These are phyloP conservation scores for Phialemonium atrogriseum DNA, from an alignment of 2,329 filamentous ascomycete genomes.

Conservation along the genomic window DNA sequence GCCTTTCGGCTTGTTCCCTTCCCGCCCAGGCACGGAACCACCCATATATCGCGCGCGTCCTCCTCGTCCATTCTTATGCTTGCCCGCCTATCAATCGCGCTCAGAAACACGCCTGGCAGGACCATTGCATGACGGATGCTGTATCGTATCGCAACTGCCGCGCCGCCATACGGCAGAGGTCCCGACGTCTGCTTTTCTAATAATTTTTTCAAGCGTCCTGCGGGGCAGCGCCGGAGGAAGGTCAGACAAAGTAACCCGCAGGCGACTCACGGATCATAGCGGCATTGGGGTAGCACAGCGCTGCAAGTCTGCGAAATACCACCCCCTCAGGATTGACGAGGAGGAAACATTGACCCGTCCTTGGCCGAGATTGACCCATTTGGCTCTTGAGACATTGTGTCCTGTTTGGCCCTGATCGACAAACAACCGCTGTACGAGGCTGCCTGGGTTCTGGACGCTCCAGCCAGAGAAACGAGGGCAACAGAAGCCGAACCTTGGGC, in stretches of 20 bases:
- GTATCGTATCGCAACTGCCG: slow-evolving; percentile 2
- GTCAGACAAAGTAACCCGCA: slow-evolving; percentile 4
- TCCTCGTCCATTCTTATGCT: no score
- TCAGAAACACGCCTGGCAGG: slow-evolving; percentile 1
- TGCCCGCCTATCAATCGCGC: slow-evolving; percentile 5
- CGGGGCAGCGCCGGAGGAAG: slow-evolving; percentile 1
- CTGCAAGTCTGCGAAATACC: slow-evolving; percentile 10
- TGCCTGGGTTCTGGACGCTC: no score
- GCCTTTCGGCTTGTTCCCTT: no score
- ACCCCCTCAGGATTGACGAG: slow-evolving; percentile 5
- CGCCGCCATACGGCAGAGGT: slow-evolving; percentile 5
- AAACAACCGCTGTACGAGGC: slow-evolving; percentile 8
- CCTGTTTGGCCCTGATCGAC: slow-evolving; percentile 11
- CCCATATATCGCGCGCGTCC: no score
- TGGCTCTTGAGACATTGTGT: no score
- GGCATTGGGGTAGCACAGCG: slow-evolving; percentile 10
- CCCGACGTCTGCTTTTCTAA: slow-evolving; percentile 3
- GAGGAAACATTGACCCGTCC: slow-evolving; percentile 15
- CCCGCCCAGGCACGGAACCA: no score
- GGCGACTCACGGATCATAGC: slow-evolving; percentile 6
- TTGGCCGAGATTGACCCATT: slow-evolving; percentile 11
- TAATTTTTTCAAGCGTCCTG: not conserved
- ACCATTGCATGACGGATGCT: slow-evolving; percentile 4
- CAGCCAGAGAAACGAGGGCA: no score
- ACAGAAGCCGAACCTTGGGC: no score